Evolutionary conservation across 306 rosid genomes (phyloP), one percentile per base, ranked within the genome.

Genomic region (Ammopiptanthus mongolicus): DNA sequence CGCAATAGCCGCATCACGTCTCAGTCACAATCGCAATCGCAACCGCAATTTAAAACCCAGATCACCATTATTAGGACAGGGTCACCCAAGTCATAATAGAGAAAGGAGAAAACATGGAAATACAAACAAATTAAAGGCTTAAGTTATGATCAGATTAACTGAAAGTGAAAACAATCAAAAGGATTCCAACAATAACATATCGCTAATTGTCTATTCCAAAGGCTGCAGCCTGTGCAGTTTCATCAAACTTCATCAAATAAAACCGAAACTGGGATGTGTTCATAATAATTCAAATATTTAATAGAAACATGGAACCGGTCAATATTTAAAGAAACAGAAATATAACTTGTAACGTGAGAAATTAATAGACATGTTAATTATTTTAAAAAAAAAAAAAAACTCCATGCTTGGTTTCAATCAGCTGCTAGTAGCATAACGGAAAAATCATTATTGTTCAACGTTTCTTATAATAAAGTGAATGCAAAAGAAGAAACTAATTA

Each of bases 261-360:
- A 75, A 81, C 61, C 4, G 8, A 71, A 70, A 60, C 33, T 5
- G 1, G 5, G 15, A 47, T 31, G 6, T 41, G 39, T 61, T 51
- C 61, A 41, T 15, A 61, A 75, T 5, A 46, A 22, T 53, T 34
- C 13, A 63, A 75, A 74, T 8, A 52, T 19, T 10, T 58, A 58
- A 52, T 69, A 69, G 57, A 81, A 76, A 65, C 48, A 64, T 34
- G 29, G 17, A 65, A 8, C 31, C 34, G 50, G 47, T 33, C 77
- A 68, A 31, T 41, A 76, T 52, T 1, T 6, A 61, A 3, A 79
- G 34, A 9, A 39, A 18, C 57, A 28, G 1, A 64, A 14, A 41
- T n/a, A 57, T 6, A 68, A 31, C 21, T 46, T 21, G 70, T 33
- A 67, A 64, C 73, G 44, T 65, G 66, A 37, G 31, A 66, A 57